Percentiles rank a stretch among this genome's conserved stretches.
Conservation (phyloP, 148 eudicot species). For the Vaccinium myrtillus region DNA sequence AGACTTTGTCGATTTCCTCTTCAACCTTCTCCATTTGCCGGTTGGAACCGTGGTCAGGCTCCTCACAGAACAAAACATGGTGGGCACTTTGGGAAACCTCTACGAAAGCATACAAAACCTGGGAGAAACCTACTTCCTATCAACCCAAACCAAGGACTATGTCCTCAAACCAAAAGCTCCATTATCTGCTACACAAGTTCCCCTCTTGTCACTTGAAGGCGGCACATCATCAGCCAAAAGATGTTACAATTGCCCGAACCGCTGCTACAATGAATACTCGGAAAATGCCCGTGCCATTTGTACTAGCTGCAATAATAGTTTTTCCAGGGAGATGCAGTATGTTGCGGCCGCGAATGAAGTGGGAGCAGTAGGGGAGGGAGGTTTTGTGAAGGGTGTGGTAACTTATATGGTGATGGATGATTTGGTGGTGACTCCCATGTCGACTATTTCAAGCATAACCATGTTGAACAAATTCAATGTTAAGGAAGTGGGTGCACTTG, state of each 20-base stretch:
- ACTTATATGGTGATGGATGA: constrained; percentile 37
- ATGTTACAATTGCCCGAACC: not conserved
- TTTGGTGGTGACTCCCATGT: not conserved
- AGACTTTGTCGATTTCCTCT: too few relatives aligned
- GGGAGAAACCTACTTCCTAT: not conserved
- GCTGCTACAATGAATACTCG: too few relatives aligned
- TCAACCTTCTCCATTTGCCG: constrained; percentile 22
- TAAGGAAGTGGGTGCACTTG: not conserved
- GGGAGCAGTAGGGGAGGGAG: not conserved
- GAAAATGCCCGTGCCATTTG: not conserved
- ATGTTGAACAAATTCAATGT: not conserved
- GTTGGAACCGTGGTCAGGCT: constrained; percentile 8
- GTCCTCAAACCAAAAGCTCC: not conserved
- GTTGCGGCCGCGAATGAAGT: not conserved
- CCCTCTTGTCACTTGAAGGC: constrained; percentile 16
- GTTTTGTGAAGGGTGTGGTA: constrained; percentile 17
- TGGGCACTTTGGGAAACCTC: not conserved
- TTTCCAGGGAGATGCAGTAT: too few relatives aligned
- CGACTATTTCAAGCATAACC: not conserved
- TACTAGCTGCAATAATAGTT: constrained; percentile 28
- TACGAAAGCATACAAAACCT: constrained; percentile 13
- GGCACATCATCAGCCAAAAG: constrained; percentile 22
- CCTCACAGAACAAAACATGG: not conserved
- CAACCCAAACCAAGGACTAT: not conserved
- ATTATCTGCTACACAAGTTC: not conserved